These are phyloP conservation scores for Kondoa subrosea DNA, from an alignment of 768 basidiomycete genomes.

Conservation along the genomic window DNA sequence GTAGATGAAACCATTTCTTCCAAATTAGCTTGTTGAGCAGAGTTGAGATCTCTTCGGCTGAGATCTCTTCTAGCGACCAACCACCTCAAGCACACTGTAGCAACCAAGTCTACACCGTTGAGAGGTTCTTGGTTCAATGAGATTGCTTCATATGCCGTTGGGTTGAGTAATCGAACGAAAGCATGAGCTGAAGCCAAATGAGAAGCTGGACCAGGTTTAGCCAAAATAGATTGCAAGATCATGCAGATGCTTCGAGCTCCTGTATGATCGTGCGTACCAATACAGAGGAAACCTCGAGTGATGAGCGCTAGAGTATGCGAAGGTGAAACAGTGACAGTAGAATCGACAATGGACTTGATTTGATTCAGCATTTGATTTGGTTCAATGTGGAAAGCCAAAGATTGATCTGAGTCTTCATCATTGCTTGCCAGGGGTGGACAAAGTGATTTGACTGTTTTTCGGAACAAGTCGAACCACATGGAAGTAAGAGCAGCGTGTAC, in stretches of 20 bases:
- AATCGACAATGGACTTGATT: neutral
- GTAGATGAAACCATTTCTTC: neutral
- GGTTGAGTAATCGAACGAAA: neutral
- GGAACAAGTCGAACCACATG: slow-evolving; percentile 1
- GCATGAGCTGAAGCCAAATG: neutral
- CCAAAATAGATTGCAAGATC: neutral
- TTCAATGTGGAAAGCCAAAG: neutral
- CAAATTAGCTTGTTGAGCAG: neutral
- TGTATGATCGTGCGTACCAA: neutral
- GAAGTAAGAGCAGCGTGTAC: neutral
- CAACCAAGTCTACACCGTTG: neutral
- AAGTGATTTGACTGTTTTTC: neutral
- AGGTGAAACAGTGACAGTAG: neutral
- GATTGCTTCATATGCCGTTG: neutral
- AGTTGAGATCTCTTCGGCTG: neutral
- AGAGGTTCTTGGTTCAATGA: neutral
- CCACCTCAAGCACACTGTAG: neutral
- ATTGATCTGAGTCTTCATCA: neutral
- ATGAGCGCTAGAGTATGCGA: neutral
- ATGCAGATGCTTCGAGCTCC: neutral
- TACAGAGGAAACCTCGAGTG: slow-evolving; percentile 1
- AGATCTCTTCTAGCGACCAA: neutral
- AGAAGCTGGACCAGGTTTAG: neutral
- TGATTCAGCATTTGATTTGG: neutral
- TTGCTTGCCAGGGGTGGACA: neutral